Evolutionary conservation across 306 rosid species (phyloP).

Genomic region (Boehmeria nivea): DNA sequence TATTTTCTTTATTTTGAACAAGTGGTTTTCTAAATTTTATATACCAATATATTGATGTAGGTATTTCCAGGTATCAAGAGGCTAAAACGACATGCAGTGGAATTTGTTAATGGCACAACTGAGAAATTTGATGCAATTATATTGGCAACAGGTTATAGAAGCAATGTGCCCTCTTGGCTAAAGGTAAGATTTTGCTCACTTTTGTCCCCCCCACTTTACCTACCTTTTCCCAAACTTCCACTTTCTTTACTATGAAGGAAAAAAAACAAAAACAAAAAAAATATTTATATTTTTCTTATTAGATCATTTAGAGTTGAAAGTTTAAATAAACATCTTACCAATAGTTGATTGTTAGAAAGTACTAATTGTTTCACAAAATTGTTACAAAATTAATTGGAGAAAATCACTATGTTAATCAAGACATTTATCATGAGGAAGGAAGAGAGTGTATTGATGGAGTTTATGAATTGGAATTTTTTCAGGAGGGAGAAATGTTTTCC

Average conservation of each 20-base stretch:
- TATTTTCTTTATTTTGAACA: too few species aligned
- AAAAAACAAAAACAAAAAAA: not conserved
- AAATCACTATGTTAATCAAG: too few species aligned
- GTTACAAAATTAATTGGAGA: too few species aligned
- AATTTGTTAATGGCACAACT: constrained; percentile 59
- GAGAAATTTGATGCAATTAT: constrained; percentile 80
- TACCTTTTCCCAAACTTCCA: not conserved
- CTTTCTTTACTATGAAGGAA: constrained; percentile 3
- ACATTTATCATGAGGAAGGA: too few species aligned
- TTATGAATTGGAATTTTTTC: too few species aligned
- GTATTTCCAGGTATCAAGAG: constrained; percentile 70
- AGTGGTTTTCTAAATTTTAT: too few species aligned
- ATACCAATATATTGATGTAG: constrained; percentile 27
- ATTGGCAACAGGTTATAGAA: constrained; percentile 95
- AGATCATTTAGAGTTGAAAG: too few species aligned
- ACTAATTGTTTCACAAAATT: too few species aligned
- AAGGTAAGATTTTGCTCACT: constrained; percentile 42
- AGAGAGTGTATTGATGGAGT: too few species aligned
- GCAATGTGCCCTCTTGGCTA: constrained; percentile 97
- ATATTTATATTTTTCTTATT: too few species aligned
- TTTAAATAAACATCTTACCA: too few species aligned
- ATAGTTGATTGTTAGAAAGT: too few species aligned
- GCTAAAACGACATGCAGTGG: constrained; percentile 60
- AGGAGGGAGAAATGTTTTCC: constrained; percentile 86
- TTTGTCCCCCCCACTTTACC: not conserved